A percentile compares a stretch with the other conserved stretches of the same genome.
phyloP scores from a whole-genome alignment of 2,329 filamentous ascomycete genomes.

The Pestalotiopsis fici region DNA sequence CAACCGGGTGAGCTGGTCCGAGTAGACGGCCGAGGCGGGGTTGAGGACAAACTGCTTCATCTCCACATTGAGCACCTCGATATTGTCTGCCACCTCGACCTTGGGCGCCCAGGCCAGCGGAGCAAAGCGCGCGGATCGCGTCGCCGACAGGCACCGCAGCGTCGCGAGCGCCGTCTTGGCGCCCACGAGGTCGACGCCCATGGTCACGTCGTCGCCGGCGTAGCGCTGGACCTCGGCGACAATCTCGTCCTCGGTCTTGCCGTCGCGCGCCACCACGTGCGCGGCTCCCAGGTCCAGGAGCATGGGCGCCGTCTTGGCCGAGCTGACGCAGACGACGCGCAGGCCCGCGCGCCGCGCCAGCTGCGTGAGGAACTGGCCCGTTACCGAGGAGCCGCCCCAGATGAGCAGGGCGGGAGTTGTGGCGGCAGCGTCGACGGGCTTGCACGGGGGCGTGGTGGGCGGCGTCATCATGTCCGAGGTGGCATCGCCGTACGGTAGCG shows the following conservation, averaged over 20 bases:
- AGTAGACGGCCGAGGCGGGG: constrained; percentile 1
- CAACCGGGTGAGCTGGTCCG: constrained; percentile 1
- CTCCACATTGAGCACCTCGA: constrained; percentile 9
- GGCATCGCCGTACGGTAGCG: neutral
- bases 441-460: neutral
- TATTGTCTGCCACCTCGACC: neutral
- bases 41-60: constrained; percentile 10
- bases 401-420: neutral
- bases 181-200: constrained; percentile 8
- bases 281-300: neutral
- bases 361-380: constrained; percentile 3
- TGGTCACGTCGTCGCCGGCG: neutral
- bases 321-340: neutral
- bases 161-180: neutral
- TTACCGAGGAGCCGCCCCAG: constrained; percentile 7
- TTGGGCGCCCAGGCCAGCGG: constrained; percentile 4
- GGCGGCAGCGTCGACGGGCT: neutral
- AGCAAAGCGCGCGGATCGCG: neutral
- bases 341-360: neutral
- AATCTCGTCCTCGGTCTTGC: neutral
- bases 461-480: neutral
- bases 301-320: neutral
- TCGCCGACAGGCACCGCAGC: neutral
- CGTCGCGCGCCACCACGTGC: constrained; percentile 4
- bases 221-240: neutral